Conservation (phyloP, 2,329 filamentous ascomycete species). For the Talaromyces sp. region DNA sequence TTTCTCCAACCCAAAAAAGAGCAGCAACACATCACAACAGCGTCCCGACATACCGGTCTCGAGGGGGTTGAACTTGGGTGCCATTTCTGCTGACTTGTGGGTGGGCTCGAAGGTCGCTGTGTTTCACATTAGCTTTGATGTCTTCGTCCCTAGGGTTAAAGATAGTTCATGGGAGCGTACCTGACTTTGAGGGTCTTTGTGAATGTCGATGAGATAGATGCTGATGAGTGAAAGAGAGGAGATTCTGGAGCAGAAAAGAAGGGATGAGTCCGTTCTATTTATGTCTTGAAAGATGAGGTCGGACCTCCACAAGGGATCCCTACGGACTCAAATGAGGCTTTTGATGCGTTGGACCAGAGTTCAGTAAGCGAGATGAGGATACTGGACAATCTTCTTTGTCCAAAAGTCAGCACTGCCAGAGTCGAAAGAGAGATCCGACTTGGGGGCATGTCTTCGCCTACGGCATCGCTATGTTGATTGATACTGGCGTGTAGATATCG, state of each 20-base stretch:
- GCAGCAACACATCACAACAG: neutral
- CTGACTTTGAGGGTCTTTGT: neutral
- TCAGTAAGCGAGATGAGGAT: neutral
- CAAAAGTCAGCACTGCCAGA: neutral
- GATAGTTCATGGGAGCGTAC: neutral
- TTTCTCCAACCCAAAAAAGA: neutral
- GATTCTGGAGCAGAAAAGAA: neutral
- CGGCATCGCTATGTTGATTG: neutral
- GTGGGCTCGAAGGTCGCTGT: neutral
- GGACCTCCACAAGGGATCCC: neutral
- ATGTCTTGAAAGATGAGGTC: neutral
- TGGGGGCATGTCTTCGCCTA: neutral
- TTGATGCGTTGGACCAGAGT: neutral
- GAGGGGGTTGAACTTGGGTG: conserved; percentile 12
- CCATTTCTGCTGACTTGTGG: conserved; percentile 9
- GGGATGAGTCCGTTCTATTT: neutral
- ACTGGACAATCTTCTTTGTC: neutral
- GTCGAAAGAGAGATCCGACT: neutral
- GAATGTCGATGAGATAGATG: neutral
- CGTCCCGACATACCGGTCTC: conserved; percentile 13
- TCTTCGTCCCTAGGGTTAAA: neutral
- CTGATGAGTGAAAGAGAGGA: neutral
- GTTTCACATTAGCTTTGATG: neutral
- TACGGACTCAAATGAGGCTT: neutral
- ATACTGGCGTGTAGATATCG: neutral